Base-by-base conservation (phyloP, 306 rosid genomes). In the Boehmeria nivea region DNA sequence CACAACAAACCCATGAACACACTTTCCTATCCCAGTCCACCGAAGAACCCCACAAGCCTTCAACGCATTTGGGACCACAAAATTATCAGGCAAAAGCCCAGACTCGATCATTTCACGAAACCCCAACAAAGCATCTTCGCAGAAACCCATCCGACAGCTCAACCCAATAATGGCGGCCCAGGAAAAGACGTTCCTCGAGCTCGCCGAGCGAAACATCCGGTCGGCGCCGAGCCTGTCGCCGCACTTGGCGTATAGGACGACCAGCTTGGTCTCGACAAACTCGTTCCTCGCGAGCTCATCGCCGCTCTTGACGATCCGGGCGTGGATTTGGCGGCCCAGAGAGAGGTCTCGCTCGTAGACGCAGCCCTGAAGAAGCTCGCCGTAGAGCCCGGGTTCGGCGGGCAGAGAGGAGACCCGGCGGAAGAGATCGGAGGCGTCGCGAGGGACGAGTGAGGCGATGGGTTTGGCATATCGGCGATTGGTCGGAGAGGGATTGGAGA, bases 131-230 rank as follows among this genome's bases (percentile, higher is more conserved):
- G 94, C 86, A 43, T 84, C 90, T 19, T 63, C 56, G 26, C 42
- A 54, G 0, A 70, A 62, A 3, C 88, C 86, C 24, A 43, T 65
- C 42, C 95, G 72, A 51, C 88, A 71, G 31, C 73, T 84, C 56
- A 86, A 21, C 10, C 88, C 88, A 42, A 89, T 53, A 11, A 86
- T 74, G 25, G 94, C 94, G 51, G 95, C 90, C 94, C 88, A 89
- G 27, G 97, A 83, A 71, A 81, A 90, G 26, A 78, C 77, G 39
- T 78, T 86, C 65, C 65, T 78, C 14, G 55, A 47, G 2, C 12
- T 61, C 12, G 74, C 46, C 12, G 61, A 58, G 46, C 55, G 57
- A 63, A 86, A 89, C 60, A 83, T 66, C 38, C 67, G 65, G 43
- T 57, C 56, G 0, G 94, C 83, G 8, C 36, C 73, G 13, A 67